Evolutionary conservation across 371 early-diverging fungal genomes (phyloP).

Genomic region (Mortierella sp.): DNA sequence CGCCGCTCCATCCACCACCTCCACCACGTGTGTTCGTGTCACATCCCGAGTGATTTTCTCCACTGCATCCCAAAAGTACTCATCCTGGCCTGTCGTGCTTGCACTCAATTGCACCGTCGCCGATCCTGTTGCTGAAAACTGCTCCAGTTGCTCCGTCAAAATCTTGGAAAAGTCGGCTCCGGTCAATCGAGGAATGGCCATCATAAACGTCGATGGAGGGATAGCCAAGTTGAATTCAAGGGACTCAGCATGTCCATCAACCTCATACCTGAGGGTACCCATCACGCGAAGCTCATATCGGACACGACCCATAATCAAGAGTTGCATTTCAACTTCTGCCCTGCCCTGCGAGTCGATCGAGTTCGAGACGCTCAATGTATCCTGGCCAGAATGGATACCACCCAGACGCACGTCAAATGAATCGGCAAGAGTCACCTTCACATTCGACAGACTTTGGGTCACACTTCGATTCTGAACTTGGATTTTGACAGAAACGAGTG

Average conservation of each 20-base stretch:
- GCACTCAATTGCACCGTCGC: slow-evolving; percentile 56
- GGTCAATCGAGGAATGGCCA: slow-evolving; percentile 56
- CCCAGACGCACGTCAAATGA: slow-evolving; percentile 51
- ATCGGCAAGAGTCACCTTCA: slow-evolving; percentile 33
- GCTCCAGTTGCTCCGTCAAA: slow-evolving; percentile 62
- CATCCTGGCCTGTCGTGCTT: slow-evolving; percentile 61
- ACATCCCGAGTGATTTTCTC: slow-evolving; percentile 57
- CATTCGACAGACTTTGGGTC: slow-evolving; percentile 19
- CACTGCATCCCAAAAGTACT: slow-evolving; percentile 63
- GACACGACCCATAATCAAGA: slow-evolving; percentile 46
- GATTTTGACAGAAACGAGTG: slow-evolving; percentile 25
- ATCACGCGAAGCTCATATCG: slow-evolving; percentile 49
- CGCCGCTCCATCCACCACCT: slow-evolving; percentile 75
- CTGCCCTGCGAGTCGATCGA: slow-evolving; percentile 40
- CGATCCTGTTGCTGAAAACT: slow-evolving; percentile 63
- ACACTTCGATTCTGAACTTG: slow-evolving; percentile 41
- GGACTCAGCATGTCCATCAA: slow-evolving; percentile 32
- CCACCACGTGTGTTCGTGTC: slow-evolving; percentile 70
- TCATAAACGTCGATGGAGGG: slow-evolving; percentile 63
- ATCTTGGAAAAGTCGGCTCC: slow-evolving; percentile 65
- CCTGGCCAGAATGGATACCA: slow-evolving; percentile 39
- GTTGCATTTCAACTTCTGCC: slow-evolving; percentile 18
- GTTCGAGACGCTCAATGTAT: slow-evolving; percentile 16
- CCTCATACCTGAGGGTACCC: slow-evolving; percentile 40
- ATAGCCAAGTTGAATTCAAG: slow-evolving; percentile 55